These are phyloP conservation scores for Tetraselmis chui DNA, from an alignment of 139 green algal genomes.

Conservation along the genomic window DNA sequence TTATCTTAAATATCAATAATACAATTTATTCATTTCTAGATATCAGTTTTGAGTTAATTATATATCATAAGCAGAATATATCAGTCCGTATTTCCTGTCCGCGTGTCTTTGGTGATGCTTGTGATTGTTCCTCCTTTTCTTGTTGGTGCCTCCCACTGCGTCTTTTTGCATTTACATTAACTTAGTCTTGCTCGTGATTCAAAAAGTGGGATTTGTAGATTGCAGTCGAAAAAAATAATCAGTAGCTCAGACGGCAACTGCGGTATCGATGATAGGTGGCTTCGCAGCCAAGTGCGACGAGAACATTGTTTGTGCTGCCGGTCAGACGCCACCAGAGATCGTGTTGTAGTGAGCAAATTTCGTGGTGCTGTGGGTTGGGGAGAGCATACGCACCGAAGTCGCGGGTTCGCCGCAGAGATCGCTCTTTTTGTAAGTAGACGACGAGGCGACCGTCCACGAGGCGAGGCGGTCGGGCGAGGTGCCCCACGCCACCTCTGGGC, in stretches of 20 bases:
- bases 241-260: too few species aligned
- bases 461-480: conserved; percentile 16
- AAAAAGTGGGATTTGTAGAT: neutral
- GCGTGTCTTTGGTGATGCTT: too few species aligned
- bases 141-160: too few species aligned
- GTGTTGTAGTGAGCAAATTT: neutral
- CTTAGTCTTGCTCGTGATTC: neutral
- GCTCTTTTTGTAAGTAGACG: conserved; percentile 34
- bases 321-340: neutral
- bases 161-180: too few species aligned
- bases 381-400: conserved; percentile 8
- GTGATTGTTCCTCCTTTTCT: too few species aligned
- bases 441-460: conserved; percentile 8
- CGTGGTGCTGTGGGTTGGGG: neutral
- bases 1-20: too few species aligned
- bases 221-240: neutral
- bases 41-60: too few species aligned
- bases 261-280: neutral
- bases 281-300: neutral
- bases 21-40: too few species aligned
- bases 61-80: too few species aligned
- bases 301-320: neutral
- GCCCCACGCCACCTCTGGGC: conserved; percentile 36
- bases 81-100: too few species aligned
- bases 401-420: conserved; percentile 53